Conservation (phyloP, 2,329 filamentous ascomycete species). For the Alternaria viburni region DNA sequence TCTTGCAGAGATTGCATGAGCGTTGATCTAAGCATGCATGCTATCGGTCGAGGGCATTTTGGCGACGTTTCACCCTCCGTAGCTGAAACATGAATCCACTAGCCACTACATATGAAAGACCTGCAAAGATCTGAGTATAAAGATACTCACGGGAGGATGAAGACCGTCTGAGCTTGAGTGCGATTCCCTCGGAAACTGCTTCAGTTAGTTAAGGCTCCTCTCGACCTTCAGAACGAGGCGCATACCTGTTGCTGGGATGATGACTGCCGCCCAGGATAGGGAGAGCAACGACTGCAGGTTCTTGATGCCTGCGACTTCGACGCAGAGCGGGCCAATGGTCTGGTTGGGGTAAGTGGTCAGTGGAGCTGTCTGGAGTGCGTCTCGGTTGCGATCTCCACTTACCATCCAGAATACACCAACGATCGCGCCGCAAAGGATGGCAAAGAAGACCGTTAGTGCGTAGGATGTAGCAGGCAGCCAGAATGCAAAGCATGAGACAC, state of each 20-base stretch:
- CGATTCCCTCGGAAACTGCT: conserved; percentile 48
- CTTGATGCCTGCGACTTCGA: conserved; percentile 50
- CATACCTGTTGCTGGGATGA: conserved; percentile 47
- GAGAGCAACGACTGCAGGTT: conserved; percentile 51
- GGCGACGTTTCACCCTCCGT: conserved; percentile 12
- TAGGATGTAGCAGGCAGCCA: conserved; percentile 56
- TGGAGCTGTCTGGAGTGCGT: neutral
- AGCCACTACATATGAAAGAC: conserved; percentile 43
- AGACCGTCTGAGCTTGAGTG: conserved; percentile 47
- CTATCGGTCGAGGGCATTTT: neutral
- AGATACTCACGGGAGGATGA: conserved; percentile 38
- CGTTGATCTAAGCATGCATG: neutral
- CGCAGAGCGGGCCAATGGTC: conserved; percentile 50
- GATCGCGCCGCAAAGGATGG: conserved; percentile 50
- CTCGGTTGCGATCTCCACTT: neutral
- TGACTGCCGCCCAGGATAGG: conserved; percentile 47
- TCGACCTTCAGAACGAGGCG: neutral
- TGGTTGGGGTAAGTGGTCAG: neutral
- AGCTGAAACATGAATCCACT: conserved; percentile 37
- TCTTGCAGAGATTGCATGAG: neutral
- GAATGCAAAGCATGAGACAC: neutral
- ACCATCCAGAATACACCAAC: conserved; percentile 5
- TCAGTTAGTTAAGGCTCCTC: neutral
- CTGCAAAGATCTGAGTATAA: conserved; percentile 50
- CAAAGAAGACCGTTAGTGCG: conserved; percentile 53